phyloP scores from a whole-genome alignment of 768 basidiomycete genomes.

The Hericium rajendrae region DNA sequence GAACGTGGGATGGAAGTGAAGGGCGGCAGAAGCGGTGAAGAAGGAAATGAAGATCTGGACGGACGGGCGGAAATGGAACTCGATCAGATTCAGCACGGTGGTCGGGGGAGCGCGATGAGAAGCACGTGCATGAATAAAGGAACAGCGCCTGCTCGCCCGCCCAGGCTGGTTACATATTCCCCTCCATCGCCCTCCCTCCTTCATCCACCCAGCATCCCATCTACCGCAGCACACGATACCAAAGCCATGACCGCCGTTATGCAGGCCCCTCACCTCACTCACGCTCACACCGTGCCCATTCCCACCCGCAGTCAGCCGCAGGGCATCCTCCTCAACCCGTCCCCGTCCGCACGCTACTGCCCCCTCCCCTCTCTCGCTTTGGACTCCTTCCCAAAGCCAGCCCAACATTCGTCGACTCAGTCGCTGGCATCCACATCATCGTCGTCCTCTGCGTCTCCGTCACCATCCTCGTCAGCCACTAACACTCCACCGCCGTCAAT shows the following conservation, averaged over 20 bases:
- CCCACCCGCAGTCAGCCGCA: not conserved
- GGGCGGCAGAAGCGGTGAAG: not conserved
- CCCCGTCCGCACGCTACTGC: not conserved
- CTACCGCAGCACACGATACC: conserved; percentile 26
- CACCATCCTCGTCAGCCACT: not conserved
- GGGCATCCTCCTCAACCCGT: not conserved
- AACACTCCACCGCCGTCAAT: conserved; percentile 2
- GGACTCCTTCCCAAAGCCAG: not conserved
- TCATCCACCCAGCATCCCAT: conserved; percentile 39
- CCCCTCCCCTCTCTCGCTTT: not conserved
- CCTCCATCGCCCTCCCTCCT: not conserved
- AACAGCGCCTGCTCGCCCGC: not conserved
- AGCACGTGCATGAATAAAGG: not conserved
- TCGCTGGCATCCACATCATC: not conserved
- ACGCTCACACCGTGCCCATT: not conserved
- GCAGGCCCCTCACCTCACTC: not conserved
- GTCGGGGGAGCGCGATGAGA: not conserved
- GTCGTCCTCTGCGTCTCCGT: not conserved
- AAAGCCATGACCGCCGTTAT: not conserved
- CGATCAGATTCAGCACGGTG: conserved; percentile 46
- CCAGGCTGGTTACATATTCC: not conserved
- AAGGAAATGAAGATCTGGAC: not conserved
- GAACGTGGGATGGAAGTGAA: not conserved
- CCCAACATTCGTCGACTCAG: not conserved
- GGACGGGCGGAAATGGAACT: conserved; percentile 72